A percentile compares a stretch with the other conserved stretches of the same genome.
Evolutionary conservation across 805 yeast species (phyloP).

Genomic region (Ogataea sp.): DNA sequence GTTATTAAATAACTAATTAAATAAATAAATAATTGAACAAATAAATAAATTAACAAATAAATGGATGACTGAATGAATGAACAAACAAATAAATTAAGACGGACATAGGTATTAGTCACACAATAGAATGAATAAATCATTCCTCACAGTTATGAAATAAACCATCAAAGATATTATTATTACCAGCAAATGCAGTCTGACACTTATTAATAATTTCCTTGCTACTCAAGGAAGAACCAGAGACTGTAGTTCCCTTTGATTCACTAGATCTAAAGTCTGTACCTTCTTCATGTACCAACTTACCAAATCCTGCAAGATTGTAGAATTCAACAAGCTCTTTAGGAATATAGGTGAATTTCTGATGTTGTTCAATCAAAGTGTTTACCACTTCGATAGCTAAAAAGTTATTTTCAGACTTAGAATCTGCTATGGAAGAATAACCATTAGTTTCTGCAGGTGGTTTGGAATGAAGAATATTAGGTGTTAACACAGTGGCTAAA

Average conservation of each 20-base stretch:
- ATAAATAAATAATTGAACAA: neutral
- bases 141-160: neutral
- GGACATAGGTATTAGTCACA: too few relatives aligned
- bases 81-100: too few relatives aligned
- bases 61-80: too few relatives aligned
- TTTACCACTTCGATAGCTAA: slow-evolving; percentile 88
- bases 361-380: slow-evolving; percentile 72
- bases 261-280: too few relatives aligned
- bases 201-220: slow-evolving; percentile 32
- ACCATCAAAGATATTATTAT: neutral
- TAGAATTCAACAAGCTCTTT: slow-evolving; percentile 45
- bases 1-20: neutral
- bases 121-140: too few relatives aligned
- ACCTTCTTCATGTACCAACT: slow-evolving; percentile 6
- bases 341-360: slow-evolving; percentile 74
- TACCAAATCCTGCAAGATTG: slow-evolving; percentile 35
- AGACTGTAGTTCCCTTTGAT: too few relatives aligned
- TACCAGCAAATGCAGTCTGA: slow-evolving; percentile 6
- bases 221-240: too few relatives aligned
- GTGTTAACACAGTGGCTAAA: slow-evolving; percentile 91
- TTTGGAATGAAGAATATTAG: slow-evolving; percentile 70
- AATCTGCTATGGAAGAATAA: neutral
- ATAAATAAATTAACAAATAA: too few relatives aligned
- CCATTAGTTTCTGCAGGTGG: slow-evolving; percentile 21
- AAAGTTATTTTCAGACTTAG: slow-evolving; percentile 63